Conservation (phyloP, 2,329 filamentous ascomycete genomes). For the Dothideomycetes sp. region DNA sequence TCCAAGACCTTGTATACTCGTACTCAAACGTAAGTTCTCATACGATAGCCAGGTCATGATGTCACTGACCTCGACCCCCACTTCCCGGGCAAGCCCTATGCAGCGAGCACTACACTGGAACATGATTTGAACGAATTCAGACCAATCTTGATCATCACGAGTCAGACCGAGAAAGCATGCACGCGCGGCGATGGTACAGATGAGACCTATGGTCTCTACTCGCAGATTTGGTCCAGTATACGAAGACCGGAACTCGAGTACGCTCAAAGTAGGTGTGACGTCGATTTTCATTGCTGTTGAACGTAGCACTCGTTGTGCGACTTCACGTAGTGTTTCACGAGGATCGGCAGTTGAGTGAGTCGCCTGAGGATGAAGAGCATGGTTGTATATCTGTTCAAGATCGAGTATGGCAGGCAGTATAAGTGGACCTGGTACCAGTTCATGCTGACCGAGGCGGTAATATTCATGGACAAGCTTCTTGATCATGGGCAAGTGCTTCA, state of each 20-base stretch:
- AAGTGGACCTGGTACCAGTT: neutral
- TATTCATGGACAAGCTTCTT: neutral
- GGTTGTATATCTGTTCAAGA: neutral
- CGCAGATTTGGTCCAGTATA: conserved; percentile 17
- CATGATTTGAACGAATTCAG: conserved; percentile 14
- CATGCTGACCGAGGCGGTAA: neutral
- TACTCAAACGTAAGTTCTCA: conserved; percentile 7
- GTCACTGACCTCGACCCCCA: conserved; percentile 14
- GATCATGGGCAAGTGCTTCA: neutral
- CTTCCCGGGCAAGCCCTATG: conserved; percentile 14
- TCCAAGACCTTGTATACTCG: neutral
- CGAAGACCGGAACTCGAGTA: conserved; percentile 12
- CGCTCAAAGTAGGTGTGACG: neutral
- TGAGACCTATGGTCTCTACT: conserved; percentile 17
- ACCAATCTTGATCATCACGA: conserved; percentile 4
- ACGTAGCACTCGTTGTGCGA: neutral
- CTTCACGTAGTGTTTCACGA: too few relatives aligned
- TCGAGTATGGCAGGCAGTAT: neutral
- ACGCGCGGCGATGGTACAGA: conserved; percentile 17
- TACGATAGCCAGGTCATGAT: conserved; percentile 14
- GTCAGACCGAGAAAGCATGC: conserved; percentile 9
- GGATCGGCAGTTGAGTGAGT: too few relatives aligned
- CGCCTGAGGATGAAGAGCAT: neutral
- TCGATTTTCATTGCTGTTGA: neutral
- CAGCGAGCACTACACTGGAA: conserved; percentile 12